These are phyloP conservation scores for Fusarium albosuccineum DNA, from an alignment of 2,329 filamentous ascomycete genomes.

Conservation along the genomic window DNA sequence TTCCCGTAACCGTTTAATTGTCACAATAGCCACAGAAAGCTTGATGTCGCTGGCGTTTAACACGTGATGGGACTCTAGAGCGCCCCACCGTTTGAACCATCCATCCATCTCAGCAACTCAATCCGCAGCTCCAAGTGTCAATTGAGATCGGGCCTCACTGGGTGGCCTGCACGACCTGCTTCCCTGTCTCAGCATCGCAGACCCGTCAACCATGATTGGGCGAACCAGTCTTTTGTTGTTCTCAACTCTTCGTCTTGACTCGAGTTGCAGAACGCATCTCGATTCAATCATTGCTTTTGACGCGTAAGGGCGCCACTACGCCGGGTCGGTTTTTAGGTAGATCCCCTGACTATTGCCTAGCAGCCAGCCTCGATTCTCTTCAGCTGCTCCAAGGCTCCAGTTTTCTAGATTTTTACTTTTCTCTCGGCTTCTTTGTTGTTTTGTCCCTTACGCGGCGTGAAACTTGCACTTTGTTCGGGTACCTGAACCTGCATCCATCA, in stretches of 20 bases:
- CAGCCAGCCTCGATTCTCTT: conserved; percentile 28
- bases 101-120: conserved; percentile 1
- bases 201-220: conserved; percentile 19
- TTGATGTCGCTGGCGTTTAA: conserved; percentile 20
- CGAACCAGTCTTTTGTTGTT: conserved; percentile 10
- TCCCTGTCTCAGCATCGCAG: conserved; percentile 21
- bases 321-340: neutral
- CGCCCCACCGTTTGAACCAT: conserved; percentile 1
- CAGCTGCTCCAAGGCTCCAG: conserved; percentile 24
- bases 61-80: conserved; percentile 3
- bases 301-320: conserved; percentile 28
- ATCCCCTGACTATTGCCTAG: conserved; percentile 31
- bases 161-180: neutral
- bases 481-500: neutral
- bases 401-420: conserved; percentile 11
- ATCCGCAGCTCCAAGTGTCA: conserved; percentile 4
- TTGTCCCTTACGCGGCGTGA: conserved; percentile 7
- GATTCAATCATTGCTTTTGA: conserved; percentile 10
- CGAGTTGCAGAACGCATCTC: conserved; percentile 3
- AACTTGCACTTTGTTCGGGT: neutral
- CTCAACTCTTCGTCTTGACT: conserved; percentile 15
- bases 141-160: neutral
- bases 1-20: neutral
- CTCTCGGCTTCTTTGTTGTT: neutral
- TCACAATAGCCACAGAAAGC: conserved; percentile 7